These are phyloP conservation scores for Madurella fahalii DNA, from an alignment of 2,329 filamentous ascomycete genomes.

Conservation along the genomic window DNA sequence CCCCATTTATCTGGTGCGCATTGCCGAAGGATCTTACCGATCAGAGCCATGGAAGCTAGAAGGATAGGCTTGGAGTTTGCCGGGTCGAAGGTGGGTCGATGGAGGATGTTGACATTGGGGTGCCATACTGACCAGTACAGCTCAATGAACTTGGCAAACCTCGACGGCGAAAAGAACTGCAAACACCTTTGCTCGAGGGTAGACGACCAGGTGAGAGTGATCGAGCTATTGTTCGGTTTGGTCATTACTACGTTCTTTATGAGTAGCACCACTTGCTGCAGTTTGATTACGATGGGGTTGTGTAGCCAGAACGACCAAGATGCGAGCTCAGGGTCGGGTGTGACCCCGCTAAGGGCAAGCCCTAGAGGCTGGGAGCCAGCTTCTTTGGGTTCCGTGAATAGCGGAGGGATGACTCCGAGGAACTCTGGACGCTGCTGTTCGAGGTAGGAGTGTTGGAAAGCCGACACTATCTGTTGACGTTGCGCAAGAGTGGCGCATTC, in stretches of 20 bases:
- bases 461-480: conserved; percentile 27
- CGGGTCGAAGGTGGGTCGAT: conserved; percentile 34
- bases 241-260: conserved; percentile 33
- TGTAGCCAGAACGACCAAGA: conserved; percentile 25
- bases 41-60: conserved; percentile 34
- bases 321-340: background rate
- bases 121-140: conserved; percentile 37
- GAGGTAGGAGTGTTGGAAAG: conserved; percentile 19
- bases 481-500: conserved; percentile 34
- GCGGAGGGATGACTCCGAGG: background rate
- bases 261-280: conserved; percentile 34
- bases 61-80: conserved; percentile 29
- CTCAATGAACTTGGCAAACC: conserved; percentile 31
- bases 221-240: conserved; percentile 34
- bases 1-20: background rate
- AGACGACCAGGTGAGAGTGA: conserved; percentile 33
- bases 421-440: conserved; percentile 12
- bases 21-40: conserved; percentile 25
- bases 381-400: background rate
- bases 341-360: background rate
- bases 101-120: conserved; percentile 35
- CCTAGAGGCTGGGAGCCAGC: background rate
- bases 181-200: conserved; percentile 29
- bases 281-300: conserved; percentile 33
- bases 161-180: conserved; percentile 27